Evolutionary conservation across 2,329 filamentous ascomycete species (phyloP).

Genomic region (Ambrosiella xylebori): DNA sequence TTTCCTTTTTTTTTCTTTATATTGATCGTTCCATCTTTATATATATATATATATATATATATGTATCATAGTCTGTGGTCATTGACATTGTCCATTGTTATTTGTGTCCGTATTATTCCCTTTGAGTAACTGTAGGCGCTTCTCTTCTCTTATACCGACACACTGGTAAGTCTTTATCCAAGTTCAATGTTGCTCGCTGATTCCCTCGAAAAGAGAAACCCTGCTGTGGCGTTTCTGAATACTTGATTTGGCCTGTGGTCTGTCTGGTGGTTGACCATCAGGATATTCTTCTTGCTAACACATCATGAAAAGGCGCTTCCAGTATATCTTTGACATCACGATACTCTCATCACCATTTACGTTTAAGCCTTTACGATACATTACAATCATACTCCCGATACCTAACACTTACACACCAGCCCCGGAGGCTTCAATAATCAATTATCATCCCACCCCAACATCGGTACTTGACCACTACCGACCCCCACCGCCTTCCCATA

Average conservation of each 20-base stretch:
- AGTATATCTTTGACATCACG: not conserved
- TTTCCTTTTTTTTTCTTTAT: too few relatives aligned
- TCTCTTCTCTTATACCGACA: not conserved
- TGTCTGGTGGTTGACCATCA: too few relatives aligned
- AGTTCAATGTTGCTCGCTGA: not conserved
- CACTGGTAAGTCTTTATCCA: not conserved
- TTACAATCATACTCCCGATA: not conserved
- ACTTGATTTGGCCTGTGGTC: too few relatives aligned
- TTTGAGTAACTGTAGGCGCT: not conserved
- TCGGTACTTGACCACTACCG: not conserved
- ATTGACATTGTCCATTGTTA: not conserved
- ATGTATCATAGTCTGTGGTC: not conserved
- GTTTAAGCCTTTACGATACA: not conserved
- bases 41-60: too few relatives aligned
- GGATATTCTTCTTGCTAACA: not conserved
- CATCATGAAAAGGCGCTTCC: not conserved
- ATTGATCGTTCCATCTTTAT: too few relatives aligned
- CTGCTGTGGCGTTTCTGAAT: too few relatives aligned
- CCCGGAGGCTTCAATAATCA: not conserved
- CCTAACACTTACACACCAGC: not conserved
- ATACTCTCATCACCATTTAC: not conserved
- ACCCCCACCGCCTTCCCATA: not conserved
- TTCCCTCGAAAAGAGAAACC: too few relatives aligned
- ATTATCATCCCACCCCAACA: not conserved
- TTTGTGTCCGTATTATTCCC: conserved; percentile 1